Conservation (phyloP, 129 eudicot species). For the Cynara cardunculus region DNA sequence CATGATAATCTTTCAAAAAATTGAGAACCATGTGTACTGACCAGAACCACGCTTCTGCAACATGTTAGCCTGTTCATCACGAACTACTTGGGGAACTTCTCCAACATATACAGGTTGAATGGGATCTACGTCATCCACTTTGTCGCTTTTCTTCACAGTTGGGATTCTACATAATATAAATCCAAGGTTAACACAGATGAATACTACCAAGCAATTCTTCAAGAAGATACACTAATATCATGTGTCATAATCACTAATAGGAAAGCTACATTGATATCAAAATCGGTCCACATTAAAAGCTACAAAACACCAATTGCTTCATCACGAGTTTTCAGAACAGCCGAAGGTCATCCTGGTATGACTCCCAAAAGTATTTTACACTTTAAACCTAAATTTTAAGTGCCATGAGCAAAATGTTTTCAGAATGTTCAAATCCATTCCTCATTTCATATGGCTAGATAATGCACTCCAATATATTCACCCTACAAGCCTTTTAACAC, state of each 20-base stretch:
- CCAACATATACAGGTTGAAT: slow-evolving; percentile 75
- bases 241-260: slow-evolving; percentile 9
- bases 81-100: slow-evolving; percentile 90
- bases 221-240: slow-evolving; percentile 6
- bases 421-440: not conserved
- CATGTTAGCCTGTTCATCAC: slow-evolving; percentile 62
- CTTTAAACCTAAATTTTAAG: not conserved
- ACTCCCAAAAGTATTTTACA: not conserved
- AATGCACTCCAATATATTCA: not conserved
- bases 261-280: not conserved
- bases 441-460: not conserved
- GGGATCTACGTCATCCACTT: slow-evolving; percentile 54
- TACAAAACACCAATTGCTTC: not conserved
- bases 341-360: not conserved
- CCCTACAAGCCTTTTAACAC: no score
- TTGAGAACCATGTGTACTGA: slow-evolving; percentile 26
- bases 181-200: not conserved
- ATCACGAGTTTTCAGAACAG: not conserved
- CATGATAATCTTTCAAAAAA: slow-evolving; percentile 14
- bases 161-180: slow-evolving; percentile 49
- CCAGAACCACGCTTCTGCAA: slow-evolving; percentile 58
- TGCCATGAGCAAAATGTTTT: not conserved
- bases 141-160: slow-evolving; percentile 49
- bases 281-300: not conserved
- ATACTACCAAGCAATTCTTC: not conserved